phyloP scores from a whole-genome alignment of 768 basidiomycete genomes.

The Pleurotus eryngii region DNA sequence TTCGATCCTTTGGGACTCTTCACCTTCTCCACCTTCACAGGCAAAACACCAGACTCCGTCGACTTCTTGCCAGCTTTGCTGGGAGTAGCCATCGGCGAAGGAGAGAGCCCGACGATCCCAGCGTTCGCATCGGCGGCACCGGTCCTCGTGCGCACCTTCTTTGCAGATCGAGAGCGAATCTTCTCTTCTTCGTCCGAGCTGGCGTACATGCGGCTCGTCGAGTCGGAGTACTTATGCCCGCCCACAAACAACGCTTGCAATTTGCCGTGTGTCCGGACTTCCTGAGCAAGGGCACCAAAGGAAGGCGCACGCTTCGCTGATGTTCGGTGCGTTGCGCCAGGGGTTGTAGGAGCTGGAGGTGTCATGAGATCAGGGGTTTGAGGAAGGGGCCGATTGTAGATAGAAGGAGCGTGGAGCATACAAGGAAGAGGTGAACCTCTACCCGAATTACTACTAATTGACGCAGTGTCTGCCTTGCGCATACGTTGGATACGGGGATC shows the following conservation, averaged over 20 bases:
- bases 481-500: slow-evolving; percentile 53
- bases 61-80: slow-evolving; percentile 9
- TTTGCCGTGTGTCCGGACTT: slow-evolving; percentile 10
- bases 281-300: slow-evolving; percentile 41
- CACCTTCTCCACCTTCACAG: background rate
- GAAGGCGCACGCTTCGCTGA: slow-evolving; percentile 56
- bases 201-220: slow-evolving; percentile 32
- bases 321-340: slow-evolving; percentile 9
- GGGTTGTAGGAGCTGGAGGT: slow-evolving; percentile 10
- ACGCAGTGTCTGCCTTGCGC: slow-evolving; percentile 37
- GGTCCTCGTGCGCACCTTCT: slow-evolving; percentile 50
- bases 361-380: slow-evolving; percentile 3
- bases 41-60: slow-evolving; percentile 14
- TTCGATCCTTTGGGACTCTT: background rate
- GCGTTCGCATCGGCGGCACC: slow-evolving; percentile 15
- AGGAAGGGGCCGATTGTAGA: slow-evolving; percentile 4
- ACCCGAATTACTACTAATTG: slow-evolving; percentile 18
- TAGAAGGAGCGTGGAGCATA: slow-evolving; percentile 1
- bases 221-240: slow-evolving; percentile 30
- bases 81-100: slow-evolving; percentile 14
- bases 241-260: slow-evolving; percentile 6
- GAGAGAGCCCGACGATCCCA: slow-evolving; percentile 14
- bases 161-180: slow-evolving; percentile 51
- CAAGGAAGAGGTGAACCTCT: slow-evolving; percentile 5
- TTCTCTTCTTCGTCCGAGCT: slow-evolving; percentile 82